phyloP scores from a whole-genome alignment of 2,329 filamentous ascomycete genomes.

The Mycosphaerella arachidis region DNA sequence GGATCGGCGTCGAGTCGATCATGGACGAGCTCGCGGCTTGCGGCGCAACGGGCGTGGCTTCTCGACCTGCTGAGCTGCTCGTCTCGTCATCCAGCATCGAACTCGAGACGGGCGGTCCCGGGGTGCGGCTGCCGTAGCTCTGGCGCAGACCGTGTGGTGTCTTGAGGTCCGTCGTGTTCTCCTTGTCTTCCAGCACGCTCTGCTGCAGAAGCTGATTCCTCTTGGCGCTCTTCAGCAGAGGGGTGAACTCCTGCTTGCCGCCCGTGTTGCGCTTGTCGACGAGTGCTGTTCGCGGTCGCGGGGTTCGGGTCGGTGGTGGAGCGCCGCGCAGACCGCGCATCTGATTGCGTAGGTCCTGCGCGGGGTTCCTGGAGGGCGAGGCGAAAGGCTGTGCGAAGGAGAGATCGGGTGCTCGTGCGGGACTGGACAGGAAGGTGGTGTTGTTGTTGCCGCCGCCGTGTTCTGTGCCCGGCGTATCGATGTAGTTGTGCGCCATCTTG shows the following conservation, averaged over 20 bases:
- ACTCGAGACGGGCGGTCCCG: slow-evolving; percentile 70
- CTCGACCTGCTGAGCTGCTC: slow-evolving; percentile 56
- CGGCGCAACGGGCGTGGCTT: slow-evolving; percentile 70
- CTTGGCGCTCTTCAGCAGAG: slow-evolving; percentile 79
- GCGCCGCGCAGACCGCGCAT: slow-evolving; percentile 62
- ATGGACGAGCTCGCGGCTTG: slow-evolving; percentile 68
- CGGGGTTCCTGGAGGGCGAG: slow-evolving; percentile 66
- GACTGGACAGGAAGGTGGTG: slow-evolving; percentile 66
- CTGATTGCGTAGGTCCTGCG: slow-evolving; percentile 66
- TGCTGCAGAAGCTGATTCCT: slow-evolving; percentile 54
- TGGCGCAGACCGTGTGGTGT: slow-evolving; percentile 66
- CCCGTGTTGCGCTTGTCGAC: slow-evolving; percentile 59
- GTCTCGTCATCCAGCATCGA: slow-evolving; percentile 62
- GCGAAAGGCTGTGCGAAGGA: slow-evolving; percentile 85
- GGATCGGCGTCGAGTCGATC: slow-evolving; percentile 72
- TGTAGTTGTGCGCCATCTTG: slow-evolving; percentile 46
- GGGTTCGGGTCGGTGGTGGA: slow-evolving; percentile 49
- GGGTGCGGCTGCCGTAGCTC: slow-evolving; percentile 58
- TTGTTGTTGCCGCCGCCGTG: slow-evolving; percentile 54
- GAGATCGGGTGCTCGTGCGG: slow-evolving; percentile 57
- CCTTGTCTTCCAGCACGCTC: slow-evolving; percentile 35
- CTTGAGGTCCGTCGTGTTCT: slow-evolving; percentile 40
- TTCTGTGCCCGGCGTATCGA: slow-evolving; percentile 85
- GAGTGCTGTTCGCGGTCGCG: slow-evolving; percentile 67
- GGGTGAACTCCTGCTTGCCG: slow-evolving; percentile 78